phyloP scores from a whole-genome alignment of 2,329 filamentous ascomycete genomes.

The Diaporthe eres region DNA sequence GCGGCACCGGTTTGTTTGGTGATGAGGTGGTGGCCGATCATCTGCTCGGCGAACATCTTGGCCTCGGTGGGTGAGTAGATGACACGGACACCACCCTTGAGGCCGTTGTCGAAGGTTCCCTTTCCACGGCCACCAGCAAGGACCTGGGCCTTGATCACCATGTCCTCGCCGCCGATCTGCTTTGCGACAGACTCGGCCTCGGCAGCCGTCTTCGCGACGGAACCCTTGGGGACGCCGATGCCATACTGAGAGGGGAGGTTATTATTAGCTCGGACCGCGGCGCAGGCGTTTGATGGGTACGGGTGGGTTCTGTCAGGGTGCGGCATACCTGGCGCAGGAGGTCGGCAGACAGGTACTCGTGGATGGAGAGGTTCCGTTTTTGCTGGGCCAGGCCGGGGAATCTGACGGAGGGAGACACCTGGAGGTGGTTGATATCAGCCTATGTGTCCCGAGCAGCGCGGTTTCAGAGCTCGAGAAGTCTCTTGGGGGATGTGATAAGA shows the following conservation, averaged over 20 bases:
- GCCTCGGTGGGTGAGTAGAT: constrained; percentile 98
- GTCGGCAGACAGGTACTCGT: constrained; percentile 97
- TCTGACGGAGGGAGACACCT: constrained; percentile 65
- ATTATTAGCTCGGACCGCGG: constrained; percentile 40
- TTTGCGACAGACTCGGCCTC: constrained; percentile 95
- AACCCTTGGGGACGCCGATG: constrained; percentile 90
- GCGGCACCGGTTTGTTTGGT: constrained; percentile 98
- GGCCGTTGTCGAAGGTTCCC: constrained; percentile 96
- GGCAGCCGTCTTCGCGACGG: constrained; percentile 84
- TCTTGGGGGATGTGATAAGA: constrained; percentile 21
- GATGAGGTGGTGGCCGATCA: constrained; percentile 99
- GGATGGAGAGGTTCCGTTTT: constrained; percentile 91
- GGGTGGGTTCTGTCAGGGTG: constrained; percentile 20
- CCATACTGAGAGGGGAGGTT: constrained; percentile 77
- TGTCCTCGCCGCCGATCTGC: constrained; percentile 92
- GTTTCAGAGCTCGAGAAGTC: constrained; percentile 26
- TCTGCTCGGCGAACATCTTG: constrained; percentile 98
- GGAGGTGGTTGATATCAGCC: constrained; percentile 47
- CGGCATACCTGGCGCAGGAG: constrained; percentile 79
- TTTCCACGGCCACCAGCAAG: constrained; percentile 98
- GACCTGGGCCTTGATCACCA: constrained; percentile 99
- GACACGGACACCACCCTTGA: constrained; percentile 98
- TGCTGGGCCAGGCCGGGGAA: constrained; percentile 80
- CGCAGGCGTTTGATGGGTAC: constrained; percentile 16
- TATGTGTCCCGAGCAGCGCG: constrained; percentile 18